These are phyloP conservation scores for Saccharomyces eubayanus DNA, from an alignment of 805 yeast species.

Conservation along the genomic window DNA sequence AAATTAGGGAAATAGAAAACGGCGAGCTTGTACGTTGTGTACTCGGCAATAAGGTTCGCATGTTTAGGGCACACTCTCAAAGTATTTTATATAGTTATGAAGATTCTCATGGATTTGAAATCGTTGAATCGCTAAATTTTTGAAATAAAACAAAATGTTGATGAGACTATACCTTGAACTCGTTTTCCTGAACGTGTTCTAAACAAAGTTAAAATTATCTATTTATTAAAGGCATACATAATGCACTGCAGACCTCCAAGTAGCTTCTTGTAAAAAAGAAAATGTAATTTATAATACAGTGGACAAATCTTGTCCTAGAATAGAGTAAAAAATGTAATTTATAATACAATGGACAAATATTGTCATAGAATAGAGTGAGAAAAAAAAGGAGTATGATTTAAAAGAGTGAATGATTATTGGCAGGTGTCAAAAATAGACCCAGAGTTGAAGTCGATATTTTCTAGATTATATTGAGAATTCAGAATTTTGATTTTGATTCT, in stretches of 20 bases:
- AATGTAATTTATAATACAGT: not conserved
- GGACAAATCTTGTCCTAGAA: not conserved
- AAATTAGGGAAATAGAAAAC: slow-evolving; percentile 82
- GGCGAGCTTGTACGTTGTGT: slow-evolving; percentile 83
- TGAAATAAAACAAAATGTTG: slow-evolving; percentile 40
- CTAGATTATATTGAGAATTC: slow-evolving; percentile 5
- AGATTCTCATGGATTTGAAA: slow-evolving; percentile 82
- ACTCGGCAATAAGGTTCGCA: slow-evolving; percentile 85
- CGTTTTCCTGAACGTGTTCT: not conserved
- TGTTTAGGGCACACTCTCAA: slow-evolving; percentile 81
- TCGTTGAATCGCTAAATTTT: slow-evolving; percentile 85
- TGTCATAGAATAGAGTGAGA: not conserved
- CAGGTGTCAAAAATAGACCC: not conserved
- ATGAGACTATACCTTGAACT: not conserved
- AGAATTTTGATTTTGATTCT: slow-evolving; percentile 4
- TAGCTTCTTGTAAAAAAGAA: not conserved
- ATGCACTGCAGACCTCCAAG: not conserved
- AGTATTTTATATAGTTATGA: slow-evolving; percentile 91
- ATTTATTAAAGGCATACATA: not conserved
- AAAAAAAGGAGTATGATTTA: not conserved
- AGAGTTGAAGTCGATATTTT: slow-evolving; percentile 2
- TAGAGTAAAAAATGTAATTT: not conserved
- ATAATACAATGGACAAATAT: not conserved
- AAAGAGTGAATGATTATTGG: not conserved
- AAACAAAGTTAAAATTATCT: not conserved